Base-by-base conservation (phyloP, 1,139 yeast genomes). In the Schwanniomyces etchellsii region DNA sequence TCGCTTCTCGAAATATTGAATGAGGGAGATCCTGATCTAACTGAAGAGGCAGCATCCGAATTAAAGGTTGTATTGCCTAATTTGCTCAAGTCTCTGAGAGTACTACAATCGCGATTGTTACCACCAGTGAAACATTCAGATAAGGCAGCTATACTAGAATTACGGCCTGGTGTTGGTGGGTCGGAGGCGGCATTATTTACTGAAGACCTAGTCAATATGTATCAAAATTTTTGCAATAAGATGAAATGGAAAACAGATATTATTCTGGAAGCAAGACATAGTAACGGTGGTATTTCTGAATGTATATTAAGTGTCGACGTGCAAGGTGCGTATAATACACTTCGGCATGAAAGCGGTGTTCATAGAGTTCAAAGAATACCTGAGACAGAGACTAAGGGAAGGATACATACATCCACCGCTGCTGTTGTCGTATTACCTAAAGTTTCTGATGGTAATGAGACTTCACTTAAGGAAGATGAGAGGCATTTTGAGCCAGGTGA, bases 81-180 rank as follows among this genome's bases (percentile, higher is more conserved):
- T 9, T 45, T 76, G 9, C 50, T 39, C 2, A 46, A 51, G 4
- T 48, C 67, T 2, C 60, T 73, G 0, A 52, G 57, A 2, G 60
- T 64, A 24, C 61, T 91, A 13, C 75, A 80, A 38, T 45, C 64
- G 1, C 68, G 72, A 33, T 60, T 91, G 9, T 60, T 88, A 20
- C 96, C 97, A 2, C 75, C 84, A 3, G 79, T 83, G 40, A 78
- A 80, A 29, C 84, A 83, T 50, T 72, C 81, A 3, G 94, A 84
- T 33, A 77, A 74, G 36, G 78, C 94, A 1, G 81, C 95, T 30
- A 65, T 91, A 10, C 45, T 91, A 13, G 99, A 91, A 53, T 56
- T 91, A 16, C 68, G 97, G 34, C 96, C 98, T 0, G 98, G 99
- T 2, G 89, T 91, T 1, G 98, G 99, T 10, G 99, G 99, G 2